Conservation (phyloP, 352 stramenopile genomes). For the Hyaloperonospora arabidopsidis region DNA sequence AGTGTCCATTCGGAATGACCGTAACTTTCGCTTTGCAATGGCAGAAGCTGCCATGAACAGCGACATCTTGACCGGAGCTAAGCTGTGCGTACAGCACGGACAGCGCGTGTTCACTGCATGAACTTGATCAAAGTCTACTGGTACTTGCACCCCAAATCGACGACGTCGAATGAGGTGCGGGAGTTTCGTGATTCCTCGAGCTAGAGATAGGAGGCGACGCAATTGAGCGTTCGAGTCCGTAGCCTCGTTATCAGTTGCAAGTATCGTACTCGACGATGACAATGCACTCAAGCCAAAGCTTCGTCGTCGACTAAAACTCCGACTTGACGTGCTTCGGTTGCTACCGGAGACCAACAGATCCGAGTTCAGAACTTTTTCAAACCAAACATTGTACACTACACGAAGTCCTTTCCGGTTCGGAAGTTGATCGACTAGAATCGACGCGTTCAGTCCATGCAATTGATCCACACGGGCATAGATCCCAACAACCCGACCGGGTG, state of each 20-base stretch:
- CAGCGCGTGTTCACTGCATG: conserved; percentile 17
- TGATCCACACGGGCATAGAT: conserved; percentile 29
- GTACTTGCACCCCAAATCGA: conserved; percentile 22
- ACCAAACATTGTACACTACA: conserved; percentile 35
- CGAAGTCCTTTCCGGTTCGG: conserved; percentile 27
- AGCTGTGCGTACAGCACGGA: conserved; percentile 26
- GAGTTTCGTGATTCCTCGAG: conserved; percentile 19
- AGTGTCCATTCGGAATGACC: conserved; percentile 16
- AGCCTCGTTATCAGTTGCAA: background rate
- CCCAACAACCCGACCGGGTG: conserved; percentile 15
- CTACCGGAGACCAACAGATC: background rate
- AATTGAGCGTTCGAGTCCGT: conserved; percentile 15
- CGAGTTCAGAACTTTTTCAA: conserved; percentile 12
- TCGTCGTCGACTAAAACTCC: conserved; percentile 6
- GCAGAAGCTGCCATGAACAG: conserved; percentile 13
- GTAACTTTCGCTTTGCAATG: conserved; percentile 11
- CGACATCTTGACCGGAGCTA: conserved; percentile 21
- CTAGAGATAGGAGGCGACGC: conserved; percentile 16
- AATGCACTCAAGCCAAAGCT: conserved; percentile 2
- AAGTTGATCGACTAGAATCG: conserved; percentile 30
- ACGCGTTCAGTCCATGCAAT: conserved; percentile 29
- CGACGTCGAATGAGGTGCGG: conserved; percentile 19
- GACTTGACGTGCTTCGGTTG: conserved; percentile 13
- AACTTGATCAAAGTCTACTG: conserved; percentile 8
- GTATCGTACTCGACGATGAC: conserved; percentile 6